Evolutionary conservation across 2,329 filamentous ascomycete species (phyloP).

Genomic region (Ophiostoma tasmaniense): DNA sequence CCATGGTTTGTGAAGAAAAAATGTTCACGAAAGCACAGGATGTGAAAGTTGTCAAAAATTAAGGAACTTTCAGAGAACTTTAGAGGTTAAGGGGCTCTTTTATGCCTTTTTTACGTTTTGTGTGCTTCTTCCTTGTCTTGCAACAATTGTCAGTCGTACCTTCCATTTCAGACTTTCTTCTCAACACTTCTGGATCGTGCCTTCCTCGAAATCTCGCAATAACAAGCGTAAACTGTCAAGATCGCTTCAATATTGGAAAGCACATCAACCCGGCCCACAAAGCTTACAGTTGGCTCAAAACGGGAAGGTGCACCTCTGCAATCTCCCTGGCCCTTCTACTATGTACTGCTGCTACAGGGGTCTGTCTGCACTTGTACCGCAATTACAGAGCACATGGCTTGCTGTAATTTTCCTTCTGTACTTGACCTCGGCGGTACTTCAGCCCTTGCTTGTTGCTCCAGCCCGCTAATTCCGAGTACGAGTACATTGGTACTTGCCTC

Average conservation of each 20-base stretch:
- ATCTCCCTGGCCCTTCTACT: not conserved
- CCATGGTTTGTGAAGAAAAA: too few relatives aligned
- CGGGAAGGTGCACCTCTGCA: not conserved
- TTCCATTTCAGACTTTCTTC: not conserved
- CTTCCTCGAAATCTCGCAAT: not conserved
- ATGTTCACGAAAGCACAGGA: too few relatives aligned
- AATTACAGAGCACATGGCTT: not conserved
- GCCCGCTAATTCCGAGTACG: conserved; percentile 12
- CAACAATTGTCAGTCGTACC: not conserved
- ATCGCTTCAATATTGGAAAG: not conserved
- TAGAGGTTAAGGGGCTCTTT: too few relatives aligned
- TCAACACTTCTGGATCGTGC: not conserved
- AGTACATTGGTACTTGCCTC: not conserved
- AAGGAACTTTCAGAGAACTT: too few relatives aligned
- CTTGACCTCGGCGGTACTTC: conserved; percentile 9
- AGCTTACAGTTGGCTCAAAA: not conserved
- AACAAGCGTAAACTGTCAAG: not conserved
- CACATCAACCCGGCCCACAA: not conserved
- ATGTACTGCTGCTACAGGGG: not conserved
- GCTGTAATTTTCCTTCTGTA: not conserved
- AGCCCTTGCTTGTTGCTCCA: conserved; percentile 7
- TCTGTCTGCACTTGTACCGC: not conserved
- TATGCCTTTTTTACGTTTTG: too few relatives aligned
- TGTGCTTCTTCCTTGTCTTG: too few relatives aligned
- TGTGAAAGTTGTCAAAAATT: too few relatives aligned